phyloP scores from a whole-genome alignment of 2,329 filamentous ascomycete species.

The Ophiostoma pallidulum region DNA sequence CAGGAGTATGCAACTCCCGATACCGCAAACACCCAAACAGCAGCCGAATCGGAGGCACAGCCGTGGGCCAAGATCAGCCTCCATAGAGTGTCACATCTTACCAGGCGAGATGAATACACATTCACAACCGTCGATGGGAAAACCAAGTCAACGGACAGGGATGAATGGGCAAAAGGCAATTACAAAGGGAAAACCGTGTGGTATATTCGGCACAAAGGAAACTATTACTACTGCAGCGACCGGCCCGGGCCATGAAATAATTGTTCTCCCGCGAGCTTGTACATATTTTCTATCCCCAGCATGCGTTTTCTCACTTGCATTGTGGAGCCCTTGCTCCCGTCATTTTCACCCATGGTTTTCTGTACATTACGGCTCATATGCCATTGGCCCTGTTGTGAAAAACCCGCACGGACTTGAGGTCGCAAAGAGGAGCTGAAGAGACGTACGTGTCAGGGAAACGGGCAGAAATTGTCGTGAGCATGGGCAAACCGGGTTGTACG shows the following conservation, averaged over 20 bases:
- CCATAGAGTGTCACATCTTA: not conserved
- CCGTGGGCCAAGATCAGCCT: not conserved
- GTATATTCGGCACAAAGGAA: not conserved
- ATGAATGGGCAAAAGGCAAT: not conserved
- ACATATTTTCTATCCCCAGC: not conserved
- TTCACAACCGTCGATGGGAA: constrained; percentile 4
- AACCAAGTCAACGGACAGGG: not conserved
- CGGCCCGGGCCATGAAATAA: not conserved
- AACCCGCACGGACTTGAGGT: not conserved
- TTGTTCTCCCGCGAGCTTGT: not conserved
- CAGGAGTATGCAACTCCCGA: not conserved
- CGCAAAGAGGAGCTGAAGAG: constrained; percentile 1
- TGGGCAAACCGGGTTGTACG: not conserved
- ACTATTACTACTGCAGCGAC: constrained; percentile 1
- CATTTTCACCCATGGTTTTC: not conserved
- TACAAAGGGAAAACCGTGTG: constrained; percentile 3
- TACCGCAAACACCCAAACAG: not conserved
- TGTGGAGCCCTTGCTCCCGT: not conserved
- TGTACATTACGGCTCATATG: not conserved
- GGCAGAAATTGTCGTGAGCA: not conserved
- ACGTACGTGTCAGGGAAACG: not conserved
- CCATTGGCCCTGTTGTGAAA: not conserved
- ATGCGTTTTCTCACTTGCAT: not conserved
- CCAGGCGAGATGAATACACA: not conserved
- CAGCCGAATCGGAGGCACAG: constrained; percentile 1